Evolutionary conservation across 805 yeast species (phyloP), one percentile per base, ranked within the genome.

Genomic region (Lachancea nothofagi): DNA sequence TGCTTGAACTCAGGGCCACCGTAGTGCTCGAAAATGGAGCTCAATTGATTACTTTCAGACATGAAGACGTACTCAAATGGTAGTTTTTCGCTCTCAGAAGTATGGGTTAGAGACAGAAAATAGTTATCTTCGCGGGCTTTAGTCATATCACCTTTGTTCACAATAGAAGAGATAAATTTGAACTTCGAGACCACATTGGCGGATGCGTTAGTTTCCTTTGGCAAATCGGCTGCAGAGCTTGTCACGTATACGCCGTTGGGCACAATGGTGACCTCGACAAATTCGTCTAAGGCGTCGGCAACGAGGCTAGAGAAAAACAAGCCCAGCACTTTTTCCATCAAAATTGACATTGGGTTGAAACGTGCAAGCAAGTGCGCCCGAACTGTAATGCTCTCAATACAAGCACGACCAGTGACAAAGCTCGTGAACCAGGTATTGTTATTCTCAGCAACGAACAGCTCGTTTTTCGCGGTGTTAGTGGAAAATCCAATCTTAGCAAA

Each of bases 331-430:
- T 64, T 58, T 63, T 93, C 97, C 62, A 79, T 62, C 13, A 74
- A 26, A 74, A 83, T 74, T 43, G 83, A 67, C 48, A 86, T 67
- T 21, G 82, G 53, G 64, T 89, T 90, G 60, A 86, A 89, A 69
- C 97, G 81, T 45, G 94, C 77, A 45, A 76, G 69, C 62, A 89
- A 70, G 41, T 72, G 73, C 58, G 88, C 70, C 46, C 72, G 76
- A 33, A 81, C 70, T 42, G 72, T 65, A 42, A 88, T 65, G 41
- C 75, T 71, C 44, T 77, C 77, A 45, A 93, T 72, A 60, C 86
- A 81, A 43, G 77, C 67, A 62, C 98, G 80, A 46, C 98, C 98
- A 42, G 95, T 75, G 30, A 96, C 95, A 59, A 86, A 93, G 26
- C 84, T 69, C 8, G 69, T 73, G 41, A 54, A 65, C 61, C 65